Conservation (phyloP, 352 stramenopile genomes). For the Phytophthora ramorum region DNA sequence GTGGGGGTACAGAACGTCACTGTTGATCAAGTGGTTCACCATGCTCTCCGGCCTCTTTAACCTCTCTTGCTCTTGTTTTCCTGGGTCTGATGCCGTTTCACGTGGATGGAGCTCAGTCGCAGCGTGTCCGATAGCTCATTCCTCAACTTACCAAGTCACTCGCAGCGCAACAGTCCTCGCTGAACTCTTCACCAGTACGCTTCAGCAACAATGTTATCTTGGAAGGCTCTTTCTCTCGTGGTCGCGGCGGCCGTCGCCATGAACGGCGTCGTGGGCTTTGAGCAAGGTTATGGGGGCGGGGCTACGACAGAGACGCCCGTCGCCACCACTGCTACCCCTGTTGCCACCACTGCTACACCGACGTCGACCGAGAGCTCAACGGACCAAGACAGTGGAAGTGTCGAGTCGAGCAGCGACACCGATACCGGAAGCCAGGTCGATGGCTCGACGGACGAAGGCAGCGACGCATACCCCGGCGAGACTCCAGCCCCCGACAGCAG, state of each 20-base stretch:
- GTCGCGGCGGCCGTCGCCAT: background rate
- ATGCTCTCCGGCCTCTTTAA: background rate
- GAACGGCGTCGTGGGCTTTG: conserved; percentile 14
- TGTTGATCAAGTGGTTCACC: too few relatives aligned
- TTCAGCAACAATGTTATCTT: conserved; percentile 10
- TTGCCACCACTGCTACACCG: conserved; percentile 2
- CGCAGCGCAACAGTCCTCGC: background rate
- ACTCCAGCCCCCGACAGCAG: conserved; percentile 8
- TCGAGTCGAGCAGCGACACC: conserved; percentile 3
- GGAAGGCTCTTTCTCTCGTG: conserved; percentile 16
- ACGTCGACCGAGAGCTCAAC: conserved; percentile 14
- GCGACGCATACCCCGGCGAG: background rate
- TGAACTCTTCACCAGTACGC: background rate
- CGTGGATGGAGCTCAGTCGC: background rate
- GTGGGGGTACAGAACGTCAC: conserved; percentile 10
- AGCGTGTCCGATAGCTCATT: conserved; percentile 31
- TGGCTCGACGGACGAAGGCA: conserved; percentile 7
- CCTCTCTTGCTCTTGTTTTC: background rate
- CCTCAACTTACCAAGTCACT: conserved; percentile 14
- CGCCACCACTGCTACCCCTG: conserved; percentile 5
- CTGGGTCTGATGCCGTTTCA: background rate
- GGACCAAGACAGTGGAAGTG: background rate
- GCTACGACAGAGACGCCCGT: conserved; percentile 20
- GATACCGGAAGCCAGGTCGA: conserved; percentile 6
- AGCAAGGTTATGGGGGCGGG: conserved; percentile 24